phyloP scores from a whole-genome alignment of 2,329 filamentous ascomycete species.

The Dactylella cylindrospora region DNA sequence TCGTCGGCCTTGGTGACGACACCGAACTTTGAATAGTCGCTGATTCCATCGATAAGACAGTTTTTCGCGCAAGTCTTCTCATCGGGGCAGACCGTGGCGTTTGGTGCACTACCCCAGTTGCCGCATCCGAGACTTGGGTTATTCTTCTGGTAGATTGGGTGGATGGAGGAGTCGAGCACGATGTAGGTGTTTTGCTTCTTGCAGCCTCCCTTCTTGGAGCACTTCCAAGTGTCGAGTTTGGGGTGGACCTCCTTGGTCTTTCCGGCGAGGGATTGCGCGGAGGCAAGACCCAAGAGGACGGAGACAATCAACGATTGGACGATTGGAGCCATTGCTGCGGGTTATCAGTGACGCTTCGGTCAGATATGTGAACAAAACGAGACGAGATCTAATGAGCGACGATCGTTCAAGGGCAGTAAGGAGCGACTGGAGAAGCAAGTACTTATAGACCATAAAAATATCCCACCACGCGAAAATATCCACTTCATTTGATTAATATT shows the following conservation, averaged over 20 bases:
- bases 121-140: slow-evolving; percentile 51
- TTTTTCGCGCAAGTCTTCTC: slow-evolving; percentile 58
- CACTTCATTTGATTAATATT: too few relatives aligned
- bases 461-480: too few relatives aligned
- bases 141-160: slow-evolving; percentile 55
- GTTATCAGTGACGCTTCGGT: too few relatives aligned
- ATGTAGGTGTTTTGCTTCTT: slow-evolving; percentile 56
- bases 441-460: too few relatives aligned
- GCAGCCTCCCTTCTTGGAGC: slow-evolving; percentile 58
- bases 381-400: too few relatives aligned
- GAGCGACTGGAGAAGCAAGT: too few relatives aligned
- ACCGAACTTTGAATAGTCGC: slow-evolving; percentile 58
- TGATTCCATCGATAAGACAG: slow-evolving; percentile 59
- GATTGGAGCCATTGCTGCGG: slow-evolving; percentile 19
- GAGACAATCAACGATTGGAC: slow-evolving; percentile 37
- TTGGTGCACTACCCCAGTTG: slow-evolving; percentile 51
- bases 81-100: slow-evolving; percentile 57
- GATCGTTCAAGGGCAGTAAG: too few relatives aligned
- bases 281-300: slow-evolving; percentile 48
- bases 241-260: slow-evolving; percentile 57
- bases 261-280: slow-evolving; percentile 54
- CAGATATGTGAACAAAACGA: too few relatives aligned
- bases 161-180: slow-evolving; percentile 57
- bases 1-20: slow-evolving; percentile 52
- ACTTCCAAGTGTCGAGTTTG: slow-evolving; percentile 58